These are phyloP conservation scores for Arabidopsis thaliana DNA, from an alignment of 345 rosid genomes.

Conservation along the genomic window TAIR10.1 NC_003070.9:3902001-3902500, in stretches of 20 bases:
- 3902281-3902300: constrained; percentile 74
- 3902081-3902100: constrained; percentile 55
- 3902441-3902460: constrained; percentile 95
- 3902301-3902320: constrained; percentile 94
- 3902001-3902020: constrained; percentile 14
- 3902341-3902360: constrained; percentile 73
- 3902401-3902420: constrained; percentile 87
- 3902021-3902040: constrained; percentile 30
- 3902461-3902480: constrained; percentile 81
- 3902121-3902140: constrained; percentile 50
- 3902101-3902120: constrained; percentile 56
- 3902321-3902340: constrained; percentile 92
- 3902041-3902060: constrained; percentile 19
- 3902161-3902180: constrained; percentile 24
- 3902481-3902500: constrained; percentile 79
- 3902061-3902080: constrained; percentile 1
- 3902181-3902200: constrained; percentile 64
- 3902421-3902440: constrained; percentile 80
- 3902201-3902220: constrained; percentile 93
- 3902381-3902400: constrained; percentile 72
- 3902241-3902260: constrained; percentile 75
- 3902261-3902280: constrained; percentile 73
- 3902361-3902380: constrained; percentile 87
- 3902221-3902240: constrained; percentile 76
- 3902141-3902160: constrained; percentile 62